Conservation (phyloP, 176 grass and related monocot genomes). For the Zizania latifolia region DNA sequence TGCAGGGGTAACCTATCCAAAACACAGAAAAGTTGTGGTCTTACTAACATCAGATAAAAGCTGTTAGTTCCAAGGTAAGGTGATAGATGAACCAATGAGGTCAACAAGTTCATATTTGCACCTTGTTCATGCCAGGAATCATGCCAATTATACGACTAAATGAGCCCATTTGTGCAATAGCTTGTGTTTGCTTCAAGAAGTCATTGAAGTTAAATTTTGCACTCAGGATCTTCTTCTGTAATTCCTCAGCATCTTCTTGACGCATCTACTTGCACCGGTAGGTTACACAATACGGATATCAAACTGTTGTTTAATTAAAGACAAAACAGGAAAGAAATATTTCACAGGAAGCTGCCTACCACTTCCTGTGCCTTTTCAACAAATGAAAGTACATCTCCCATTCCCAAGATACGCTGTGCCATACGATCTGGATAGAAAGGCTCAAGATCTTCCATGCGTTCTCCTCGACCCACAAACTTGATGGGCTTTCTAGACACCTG, state of each 20-base stretch:
- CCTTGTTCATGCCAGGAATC: constrained; percentile 67
- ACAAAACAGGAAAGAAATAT: constrained; percentile 7
- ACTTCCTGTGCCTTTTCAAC: constrained; percentile 96
- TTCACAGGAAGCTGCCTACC: constrained; percentile 38
- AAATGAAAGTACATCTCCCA: constrained; percentile 99
- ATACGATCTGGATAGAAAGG: constrained; percentile 95
- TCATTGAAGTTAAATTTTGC: constrained; percentile 97
- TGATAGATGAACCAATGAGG: neutral
- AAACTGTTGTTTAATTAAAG: constrained; percentile 1
- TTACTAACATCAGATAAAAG: neutral
- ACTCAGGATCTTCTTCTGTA: constrained; percentile 94
- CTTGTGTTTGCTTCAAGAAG: constrained; percentile 83
- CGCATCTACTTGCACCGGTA: constrained; percentile 62
- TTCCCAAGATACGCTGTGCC: constrained; percentile 86
- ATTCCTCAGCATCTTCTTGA: constrained; percentile 93
- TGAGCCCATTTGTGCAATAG: constrained; percentile 79
- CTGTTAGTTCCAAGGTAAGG: constrained; percentile 1
- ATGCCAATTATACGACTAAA: constrained; percentile 51
- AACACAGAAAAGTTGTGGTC: neutral
- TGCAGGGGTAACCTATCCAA: constrained; percentile 75
- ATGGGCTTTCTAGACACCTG: constrained; percentile 95
- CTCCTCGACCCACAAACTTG: constrained; percentile 86
- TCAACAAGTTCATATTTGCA: constrained; percentile 20
- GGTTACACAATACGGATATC: neutral
- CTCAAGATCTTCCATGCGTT: constrained; percentile 87